These are phyloP conservation scores for Candida ipomoeae DNA, from an alignment of 805 yeast species.

Conservation along the genomic window DNA sequence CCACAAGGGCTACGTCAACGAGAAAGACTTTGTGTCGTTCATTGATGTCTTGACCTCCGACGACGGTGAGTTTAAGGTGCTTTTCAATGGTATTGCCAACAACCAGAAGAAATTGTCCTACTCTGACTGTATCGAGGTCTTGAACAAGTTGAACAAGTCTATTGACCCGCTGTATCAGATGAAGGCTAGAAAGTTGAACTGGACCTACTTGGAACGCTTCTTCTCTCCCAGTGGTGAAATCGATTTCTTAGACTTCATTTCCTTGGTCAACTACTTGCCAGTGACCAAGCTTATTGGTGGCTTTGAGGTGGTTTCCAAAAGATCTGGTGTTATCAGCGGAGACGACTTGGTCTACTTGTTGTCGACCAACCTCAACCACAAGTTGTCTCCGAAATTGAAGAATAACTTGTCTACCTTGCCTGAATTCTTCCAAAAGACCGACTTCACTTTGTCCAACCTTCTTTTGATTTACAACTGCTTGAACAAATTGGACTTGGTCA, in stretches of 20 bases:
- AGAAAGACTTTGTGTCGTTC: conserved; percentile 72
- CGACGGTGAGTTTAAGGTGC: conserved; percentile 44
- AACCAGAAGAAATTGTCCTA: conserved; percentile 24
- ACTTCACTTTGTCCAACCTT: conserved; percentile 36
- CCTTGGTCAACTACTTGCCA: conserved; percentile 41
- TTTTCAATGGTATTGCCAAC: conserved; percentile 47
- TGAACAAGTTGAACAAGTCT: conserved; percentile 36
- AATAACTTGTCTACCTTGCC: conserved; percentile 31
- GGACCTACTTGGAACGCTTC: conserved; percentile 39
- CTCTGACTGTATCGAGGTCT: conserved; percentile 31
- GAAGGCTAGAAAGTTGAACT: conserved; percentile 38
- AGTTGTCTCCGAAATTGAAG: conserved; percentile 37
- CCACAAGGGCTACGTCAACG: conserved; percentile 61
- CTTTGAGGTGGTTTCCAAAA: conserved; percentile 35
- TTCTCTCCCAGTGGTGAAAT: conserved; percentile 39
- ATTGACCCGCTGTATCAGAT: conserved; percentile 41
- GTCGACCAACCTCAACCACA: conserved; percentile 37
- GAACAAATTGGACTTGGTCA: conserved; percentile 40
- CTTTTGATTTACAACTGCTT: conserved; percentile 38
- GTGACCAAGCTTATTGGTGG: conserved; percentile 43
- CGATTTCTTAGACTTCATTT: conserved; percentile 36
- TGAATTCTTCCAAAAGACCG: conserved; percentile 30
- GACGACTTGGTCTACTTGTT: conserved; percentile 33
- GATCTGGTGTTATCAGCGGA: conserved; percentile 26
- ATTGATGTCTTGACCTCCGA: conserved; percentile 45